Conservation (phyloP, 768 basidiomycete genomes). For the Lactarius trivialis region DNA sequence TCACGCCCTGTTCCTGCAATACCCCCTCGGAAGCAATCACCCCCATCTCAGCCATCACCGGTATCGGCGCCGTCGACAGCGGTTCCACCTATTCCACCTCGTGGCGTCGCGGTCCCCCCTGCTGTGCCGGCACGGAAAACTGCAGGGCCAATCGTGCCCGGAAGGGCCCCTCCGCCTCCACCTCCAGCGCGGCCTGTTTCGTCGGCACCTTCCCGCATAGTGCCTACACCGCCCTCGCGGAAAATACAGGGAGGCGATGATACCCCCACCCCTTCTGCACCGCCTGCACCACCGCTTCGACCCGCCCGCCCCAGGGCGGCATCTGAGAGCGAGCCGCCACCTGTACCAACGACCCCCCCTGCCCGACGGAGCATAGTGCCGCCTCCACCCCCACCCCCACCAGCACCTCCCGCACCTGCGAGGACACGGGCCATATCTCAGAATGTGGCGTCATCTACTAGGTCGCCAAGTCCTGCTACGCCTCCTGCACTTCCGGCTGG, state of each 20-base stretch:
- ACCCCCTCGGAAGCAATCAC: constrained; percentile 21
- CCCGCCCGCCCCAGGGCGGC: constrained; percentile 26
- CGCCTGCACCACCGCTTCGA: constrained; percentile 25
- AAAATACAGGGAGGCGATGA: not conserved
- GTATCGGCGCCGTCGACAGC: not conserved
- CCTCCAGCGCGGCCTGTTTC: constrained; percentile 19
- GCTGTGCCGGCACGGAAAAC: constrained; percentile 20
- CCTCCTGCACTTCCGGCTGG: not conserved
- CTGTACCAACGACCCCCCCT: constrained; percentile 5
- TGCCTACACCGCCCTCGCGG: constrained; percentile 12
- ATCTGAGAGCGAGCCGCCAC: constrained; percentile 12
- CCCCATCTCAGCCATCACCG: constrained; percentile 23
- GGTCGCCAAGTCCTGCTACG: not conserved
- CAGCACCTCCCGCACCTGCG: constrained; percentile 20
- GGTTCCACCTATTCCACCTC: constrained; percentile 20
- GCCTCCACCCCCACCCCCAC: constrained; percentile 23
- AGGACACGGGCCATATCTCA: constrained; percentile 21
- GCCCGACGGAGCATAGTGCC: constrained; percentile 21
- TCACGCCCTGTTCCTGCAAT: constrained; percentile 25
- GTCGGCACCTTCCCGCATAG: constrained; percentile 18
- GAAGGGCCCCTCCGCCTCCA: constrained; percentile 20
- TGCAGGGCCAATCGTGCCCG: constrained; percentile 8
- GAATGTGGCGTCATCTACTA: not conserved
- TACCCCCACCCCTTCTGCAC: not conserved
- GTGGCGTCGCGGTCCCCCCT: constrained; percentile 1